phyloP scores from a whole-genome alignment of 179 eudicot genomes.

The Nepenthes alata region DNA sequence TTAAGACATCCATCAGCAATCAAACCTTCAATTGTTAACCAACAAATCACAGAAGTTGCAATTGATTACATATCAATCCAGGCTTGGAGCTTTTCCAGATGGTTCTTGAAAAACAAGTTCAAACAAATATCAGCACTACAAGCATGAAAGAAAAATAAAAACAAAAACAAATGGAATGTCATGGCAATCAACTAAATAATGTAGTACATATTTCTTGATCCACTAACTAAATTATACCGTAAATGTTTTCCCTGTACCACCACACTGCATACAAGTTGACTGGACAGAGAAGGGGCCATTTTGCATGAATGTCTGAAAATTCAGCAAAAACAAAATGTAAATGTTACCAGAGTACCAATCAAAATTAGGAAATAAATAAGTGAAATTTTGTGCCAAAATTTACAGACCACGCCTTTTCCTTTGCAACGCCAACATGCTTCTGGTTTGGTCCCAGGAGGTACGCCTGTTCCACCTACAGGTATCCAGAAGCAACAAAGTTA shows the following conservation, averaged over 20 bases:
- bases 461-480: slow-evolving; percentile 56
- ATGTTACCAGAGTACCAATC: background rate
- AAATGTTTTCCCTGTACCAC: slow-evolving; percentile 55
- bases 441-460: slow-evolving; percentile 91
- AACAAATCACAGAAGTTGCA: too few relatives aligned
- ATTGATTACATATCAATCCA: too few relatives aligned
- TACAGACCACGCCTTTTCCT: slow-evolving; percentile 58
- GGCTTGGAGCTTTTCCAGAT: too few relatives aligned
- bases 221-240: slow-evolving; percentile 28
- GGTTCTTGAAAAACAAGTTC: too few relatives aligned
- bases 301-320: slow-evolving; percentile 38
- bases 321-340: slow-evolving; percentile 6
- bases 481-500: slow-evolving; percentile 1
- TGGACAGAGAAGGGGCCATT: slow-evolving; percentile 57
- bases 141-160: background rate
- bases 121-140: too few relatives aligned
- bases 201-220: background rate
- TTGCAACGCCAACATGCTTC: slow-evolving; percentile 74
- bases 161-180: background rate
- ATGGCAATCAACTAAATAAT: background rate
- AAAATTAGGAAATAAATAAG: background rate
- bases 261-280: slow-evolving; percentile 43
- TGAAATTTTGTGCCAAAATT: background rate
- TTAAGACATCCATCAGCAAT: too few relatives aligned
- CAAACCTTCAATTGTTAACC: too few relatives aligned